Conservation (phyloP, 2,329 filamentous ascomycete species). For the Scleromitrula shiraiana region DNA sequence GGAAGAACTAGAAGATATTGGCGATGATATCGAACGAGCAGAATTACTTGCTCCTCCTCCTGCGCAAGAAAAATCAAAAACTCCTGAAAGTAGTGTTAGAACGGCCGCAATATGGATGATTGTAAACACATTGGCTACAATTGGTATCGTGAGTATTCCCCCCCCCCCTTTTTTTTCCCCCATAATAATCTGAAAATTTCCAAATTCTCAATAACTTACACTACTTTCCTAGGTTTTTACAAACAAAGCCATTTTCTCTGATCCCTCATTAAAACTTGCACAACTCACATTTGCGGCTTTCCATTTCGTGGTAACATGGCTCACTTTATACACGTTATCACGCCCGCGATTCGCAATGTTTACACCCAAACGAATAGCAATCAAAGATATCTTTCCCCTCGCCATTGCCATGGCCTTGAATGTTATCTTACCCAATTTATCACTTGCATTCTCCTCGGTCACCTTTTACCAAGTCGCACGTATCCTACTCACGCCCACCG, state of each 20-base stretch:
- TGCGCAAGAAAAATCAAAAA: conserved; percentile 28
- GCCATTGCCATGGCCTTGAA: conserved; percentile 60
- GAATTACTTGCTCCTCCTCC: conserved; percentile 33
- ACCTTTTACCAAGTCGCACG: conserved; percentile 65
- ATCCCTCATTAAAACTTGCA: conserved; percentile 50
- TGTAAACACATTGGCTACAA: conserved; percentile 54
- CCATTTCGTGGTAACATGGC: conserved; percentile 59
- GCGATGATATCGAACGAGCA: conserved; percentile 35
- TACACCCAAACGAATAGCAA: conserved; percentile 44
- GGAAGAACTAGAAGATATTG: conserved; percentile 33
- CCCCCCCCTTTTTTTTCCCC: too few species aligned
- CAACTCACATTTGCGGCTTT: conserved; percentile 61
- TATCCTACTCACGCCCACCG: conserved; percentile 57
- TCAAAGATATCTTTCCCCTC: conserved; percentile 54
- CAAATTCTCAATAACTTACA: neutral
- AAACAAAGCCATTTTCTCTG: conserved; percentile 62
- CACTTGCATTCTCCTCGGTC: conserved; percentile 58
- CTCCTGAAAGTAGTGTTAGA: conserved; percentile 29
- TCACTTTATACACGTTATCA: conserved; percentile 55
- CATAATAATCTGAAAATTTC: neutral
- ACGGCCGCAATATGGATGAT: conserved; percentile 46
- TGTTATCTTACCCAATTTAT: conserved; percentile 61
- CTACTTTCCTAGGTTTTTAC: conserved; percentile 42
- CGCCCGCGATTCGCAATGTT: conserved; percentile 52
- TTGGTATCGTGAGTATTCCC: conserved; percentile 46